phyloP scores from a whole-genome alignment of 345 rosid species.

The Bruguiera gymnorhiza region DNA sequence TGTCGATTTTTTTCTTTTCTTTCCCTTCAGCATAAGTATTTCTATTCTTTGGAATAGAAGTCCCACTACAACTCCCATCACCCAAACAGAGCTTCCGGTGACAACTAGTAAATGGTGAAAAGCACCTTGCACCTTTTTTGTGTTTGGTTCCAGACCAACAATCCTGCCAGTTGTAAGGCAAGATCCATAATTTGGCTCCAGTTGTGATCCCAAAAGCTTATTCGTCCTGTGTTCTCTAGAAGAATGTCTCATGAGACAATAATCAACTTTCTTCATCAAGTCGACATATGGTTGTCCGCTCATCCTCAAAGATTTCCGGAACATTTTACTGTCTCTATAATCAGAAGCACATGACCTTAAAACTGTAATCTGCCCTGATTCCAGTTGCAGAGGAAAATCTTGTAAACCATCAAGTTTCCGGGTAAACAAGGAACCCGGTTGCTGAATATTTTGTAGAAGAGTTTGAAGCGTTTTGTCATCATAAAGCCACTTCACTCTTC shows the following conservation, averaged over 20 bases:
- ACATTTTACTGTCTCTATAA: constrained; percentile 5
- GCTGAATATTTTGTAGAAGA: constrained; percentile 34
- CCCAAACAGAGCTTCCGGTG: constrained; percentile 21
- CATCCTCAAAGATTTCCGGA: constrained; percentile 18
- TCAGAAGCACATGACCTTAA: constrained; percentile 17
- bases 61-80: constrained; percentile 21
- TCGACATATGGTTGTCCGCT: constrained; percentile 26
- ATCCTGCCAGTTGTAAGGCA: constrained; percentile 12
- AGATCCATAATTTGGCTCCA: constrained; percentile 6
- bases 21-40: constrained; percentile 18
- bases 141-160: constrained; percentile 32
- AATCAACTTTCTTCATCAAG: constrained; percentile 19
- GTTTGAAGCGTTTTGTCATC: constrained; percentile 18
- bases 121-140: constrained; percentile 11
- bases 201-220: constrained; percentile 7
- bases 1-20: constrained; percentile 20
- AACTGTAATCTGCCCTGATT: constrained; percentile 11
- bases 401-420: constrained; percentile 36
- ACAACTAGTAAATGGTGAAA: constrained; percentile 23
- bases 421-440: constrained; percentile 37
- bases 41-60: constrained; percentile 10
- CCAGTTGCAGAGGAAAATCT: constrained; percentile 29
- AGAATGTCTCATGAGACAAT: constrained; percentile 3
- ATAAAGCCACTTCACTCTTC: constrained; percentile 10
- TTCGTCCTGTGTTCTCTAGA: neutral